Evolutionary conservation across 371 early-diverging fungal species (phyloP).

Genomic region (Coemansia linderi): DNA sequence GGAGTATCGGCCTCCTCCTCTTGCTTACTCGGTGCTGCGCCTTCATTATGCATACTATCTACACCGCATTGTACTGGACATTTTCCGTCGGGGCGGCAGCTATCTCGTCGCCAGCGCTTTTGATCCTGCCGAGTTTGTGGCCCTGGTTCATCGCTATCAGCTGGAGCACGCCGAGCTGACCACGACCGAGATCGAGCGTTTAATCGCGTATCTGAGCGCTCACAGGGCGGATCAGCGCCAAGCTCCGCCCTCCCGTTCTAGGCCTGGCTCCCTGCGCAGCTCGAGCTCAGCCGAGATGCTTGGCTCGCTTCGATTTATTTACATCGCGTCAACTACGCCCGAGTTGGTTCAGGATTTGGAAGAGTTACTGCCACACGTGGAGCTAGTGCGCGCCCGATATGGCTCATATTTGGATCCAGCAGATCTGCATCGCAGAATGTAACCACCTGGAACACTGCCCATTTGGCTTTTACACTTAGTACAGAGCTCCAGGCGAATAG

Average conservation of each 20-base stretch:
- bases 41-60: constrained; percentile 36
- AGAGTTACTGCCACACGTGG: constrained; percentile 16
- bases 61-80: constrained; percentile 29
- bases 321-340: constrained; percentile 15
- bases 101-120: constrained; percentile 34
- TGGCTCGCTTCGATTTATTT: constrained; percentile 27
- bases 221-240: background rate
- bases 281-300: constrained; percentile 15
- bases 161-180: constrained; percentile 35
- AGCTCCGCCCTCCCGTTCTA: background rate
- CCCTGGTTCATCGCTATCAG: constrained; percentile 7
- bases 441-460: background rate
- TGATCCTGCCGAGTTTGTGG: constrained; percentile 17
- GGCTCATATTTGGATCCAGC: constrained; percentile 36
- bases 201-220: constrained; percentile 15
- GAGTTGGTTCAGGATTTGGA: constrained; percentile 20
- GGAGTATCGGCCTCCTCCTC: constrained; percentile 8
- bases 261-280: background rate
- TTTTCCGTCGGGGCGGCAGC: constrained; percentile 37
- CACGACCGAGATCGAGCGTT: constrained; percentile 9
- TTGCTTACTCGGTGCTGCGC: constrained; percentile 34
- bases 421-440: background rate
- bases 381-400: constrained; percentile 31
- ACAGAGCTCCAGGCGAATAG: too few species aligned
- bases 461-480: background rate